Conservation (phyloP, 202 grass and related monocot species). For the Zoysia matrella region DNA sequence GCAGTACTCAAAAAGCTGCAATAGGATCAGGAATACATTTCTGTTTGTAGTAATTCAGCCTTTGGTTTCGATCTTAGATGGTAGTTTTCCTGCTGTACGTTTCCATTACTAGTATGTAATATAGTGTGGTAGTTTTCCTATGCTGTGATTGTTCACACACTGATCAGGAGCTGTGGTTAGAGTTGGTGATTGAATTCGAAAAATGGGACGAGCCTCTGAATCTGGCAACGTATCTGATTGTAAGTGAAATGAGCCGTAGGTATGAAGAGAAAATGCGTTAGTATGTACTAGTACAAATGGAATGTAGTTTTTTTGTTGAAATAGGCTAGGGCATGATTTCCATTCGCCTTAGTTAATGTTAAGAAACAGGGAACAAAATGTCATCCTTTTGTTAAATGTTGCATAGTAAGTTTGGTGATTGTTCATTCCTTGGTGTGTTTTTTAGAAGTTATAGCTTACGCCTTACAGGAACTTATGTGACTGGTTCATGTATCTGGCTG, state of each 20-base stretch:
- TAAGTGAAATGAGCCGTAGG: not conserved
- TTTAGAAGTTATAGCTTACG: not conserved
- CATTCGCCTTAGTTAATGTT: too few species aligned
- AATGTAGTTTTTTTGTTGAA: too few species aligned
- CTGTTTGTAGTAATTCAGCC: constrained; percentile 16
- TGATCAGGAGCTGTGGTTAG: not conserved
- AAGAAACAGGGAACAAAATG: too few species aligned
- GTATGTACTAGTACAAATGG: too few species aligned
- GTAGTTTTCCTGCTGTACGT: not conserved
- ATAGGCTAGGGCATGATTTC: too few species aligned
- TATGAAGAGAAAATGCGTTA: not conserved
- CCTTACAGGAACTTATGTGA: not conserved
- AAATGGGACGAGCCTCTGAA: not conserved
- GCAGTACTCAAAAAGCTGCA: not conserved
- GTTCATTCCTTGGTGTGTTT: not conserved
- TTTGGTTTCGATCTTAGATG: not conserved
- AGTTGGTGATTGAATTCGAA: not conserved
- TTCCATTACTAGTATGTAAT: not conserved
- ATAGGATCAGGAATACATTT: not conserved
- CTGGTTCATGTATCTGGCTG: not conserved
- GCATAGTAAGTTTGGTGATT: not conserved
- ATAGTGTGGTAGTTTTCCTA: not conserved
- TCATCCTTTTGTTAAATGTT: not conserved
- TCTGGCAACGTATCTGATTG: not conserved
- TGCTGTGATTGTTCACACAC: not conserved